Percentiles rank a stretch among this genome's conserved stretches.
Evolutionary conservation across 257 asterid species (phyloP).

Genomic region (Paulownia fortunei): DNA sequence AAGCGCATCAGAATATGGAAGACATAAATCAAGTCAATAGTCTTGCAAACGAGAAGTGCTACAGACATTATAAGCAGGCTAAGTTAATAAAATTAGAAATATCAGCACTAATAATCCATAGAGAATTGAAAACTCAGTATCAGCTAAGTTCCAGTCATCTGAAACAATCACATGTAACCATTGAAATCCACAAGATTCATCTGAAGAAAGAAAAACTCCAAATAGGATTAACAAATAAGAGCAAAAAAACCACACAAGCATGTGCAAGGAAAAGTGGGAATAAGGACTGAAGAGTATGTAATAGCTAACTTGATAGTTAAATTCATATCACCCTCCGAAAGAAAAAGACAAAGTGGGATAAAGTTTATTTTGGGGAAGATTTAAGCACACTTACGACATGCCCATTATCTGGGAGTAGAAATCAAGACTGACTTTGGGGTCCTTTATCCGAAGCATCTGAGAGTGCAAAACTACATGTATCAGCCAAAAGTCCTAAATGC

Average conservation of each 20-base stretch:
- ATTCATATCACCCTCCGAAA: too few relatives aligned
- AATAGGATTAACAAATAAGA: neutral
- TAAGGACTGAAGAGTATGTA: too few relatives aligned
- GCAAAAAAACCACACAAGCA: conserved; percentile 1
- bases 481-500: neutral
- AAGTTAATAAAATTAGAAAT: too few relatives aligned
- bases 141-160: neutral
- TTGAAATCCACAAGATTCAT: neutral
- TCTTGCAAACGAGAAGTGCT: too few relatives aligned
- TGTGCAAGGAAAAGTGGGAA: neutral
- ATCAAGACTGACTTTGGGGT: conserved; percentile 91
- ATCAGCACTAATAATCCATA: too few relatives aligned
- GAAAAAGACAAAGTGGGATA: neutral
- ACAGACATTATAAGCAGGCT: too few relatives aligned
- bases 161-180: neutral
- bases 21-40: too few relatives aligned
- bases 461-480: conserved; percentile 25
- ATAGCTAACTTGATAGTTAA: too few relatives aligned
- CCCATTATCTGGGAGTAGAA: conserved; percentile 92
- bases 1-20: too few relatives aligned
- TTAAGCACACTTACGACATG: conserved; percentile 79
- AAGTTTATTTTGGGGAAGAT: neutral
- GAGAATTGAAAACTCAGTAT: too few relatives aligned
- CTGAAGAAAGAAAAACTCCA: neutral
- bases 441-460: conserved; percentile 95